Base-by-base conservation (phyloP, 2,329 filamentous ascomycete genomes). In the Aspergillus fumigatus region DNA sequence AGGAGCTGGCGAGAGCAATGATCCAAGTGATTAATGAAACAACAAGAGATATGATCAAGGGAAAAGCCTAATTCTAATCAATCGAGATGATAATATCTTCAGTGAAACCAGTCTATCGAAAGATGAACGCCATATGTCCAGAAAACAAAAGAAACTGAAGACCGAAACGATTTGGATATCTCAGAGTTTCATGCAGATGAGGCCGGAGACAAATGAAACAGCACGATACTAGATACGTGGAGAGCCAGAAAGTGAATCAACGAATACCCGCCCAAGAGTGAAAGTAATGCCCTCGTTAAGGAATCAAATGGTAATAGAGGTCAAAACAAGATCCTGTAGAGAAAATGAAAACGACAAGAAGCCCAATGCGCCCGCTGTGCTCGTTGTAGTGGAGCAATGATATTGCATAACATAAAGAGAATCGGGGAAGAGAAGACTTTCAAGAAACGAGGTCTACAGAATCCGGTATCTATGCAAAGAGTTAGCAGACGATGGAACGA, bases 401-500 rank as follows among this genome's bases (percentile, higher is more conserved):
- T 54, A 9, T 40, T 9, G n/a, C 3, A 1, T 17, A 11, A 29
- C 25, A 23, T 57, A 21, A 54, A 43, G 40, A 48, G 9, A 26
- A 25, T 8, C 38, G 4, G 9, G 11, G 27, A 29, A 29, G 32
- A 35, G 21, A 17, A 2, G 21, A 40, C 27, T 21, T 21, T 40
- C 2, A 54, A 21, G 23, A 38, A 21, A 32, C 14, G 11, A 49
- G 26, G 17, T 54, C 65, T 59, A 73, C 5, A 73, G 59, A 27
- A 73, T 65, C 25, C 65, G 68, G 62, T 72, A 58, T 38, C 70
- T 73, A 35, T 23, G 35, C n/a, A n/a, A n/a, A 29, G 25, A 38
- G 35, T 49, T 17, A 45, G 54, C 50, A 62, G 51, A 49, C 48
- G 51, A 50, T 41, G 35, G n/a, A 38, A 25, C 50, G 19, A 50